Evolutionary conservation across 2,329 filamentous ascomycete genomes (phyloP).

Genomic region (Fusarium burgessii): DNA sequence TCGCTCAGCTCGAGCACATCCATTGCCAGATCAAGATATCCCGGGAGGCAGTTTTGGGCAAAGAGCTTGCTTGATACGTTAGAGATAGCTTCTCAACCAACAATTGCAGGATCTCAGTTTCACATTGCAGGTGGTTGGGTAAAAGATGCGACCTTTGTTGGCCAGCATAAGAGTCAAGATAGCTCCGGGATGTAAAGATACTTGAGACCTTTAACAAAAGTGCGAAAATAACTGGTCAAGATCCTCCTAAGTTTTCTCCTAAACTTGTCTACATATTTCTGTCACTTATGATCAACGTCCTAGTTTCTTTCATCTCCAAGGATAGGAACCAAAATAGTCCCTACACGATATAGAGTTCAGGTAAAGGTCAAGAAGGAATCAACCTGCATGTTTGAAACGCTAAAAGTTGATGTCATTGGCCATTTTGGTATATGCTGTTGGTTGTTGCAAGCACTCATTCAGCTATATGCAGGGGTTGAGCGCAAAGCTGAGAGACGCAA

Average conservation of each 20-base stretch:
- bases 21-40: neutral
- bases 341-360: neutral
- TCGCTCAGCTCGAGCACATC: neutral
- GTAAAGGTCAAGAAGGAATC: neutral
- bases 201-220: too few relatives aligned
- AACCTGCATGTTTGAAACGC: conserved; percentile 25
- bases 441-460: conserved; percentile 33
- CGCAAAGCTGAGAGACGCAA: neutral
- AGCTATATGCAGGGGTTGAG: conserved; percentile 27
- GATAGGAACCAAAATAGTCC: conserved; percentile 3
- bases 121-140: neutral
- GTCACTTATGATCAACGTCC: too few relatives aligned
- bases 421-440: conserved; percentile 54
- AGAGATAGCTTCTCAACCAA: neutral
- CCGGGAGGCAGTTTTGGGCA: neutral
- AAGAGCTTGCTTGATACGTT: neutral
- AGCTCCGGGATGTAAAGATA: too few relatives aligned
- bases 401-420: conserved; percentile 31
- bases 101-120: neutral
- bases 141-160: neutral
- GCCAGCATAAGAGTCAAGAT: neutral
- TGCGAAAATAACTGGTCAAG: too few relatives aligned
- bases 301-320: too few relatives aligned
- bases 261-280: too few relatives aligned
- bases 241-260: too few relatives aligned